Evolutionary conservation across 805 yeast species (phyloP).

Genomic region (Candida dajiaensis): DNA sequence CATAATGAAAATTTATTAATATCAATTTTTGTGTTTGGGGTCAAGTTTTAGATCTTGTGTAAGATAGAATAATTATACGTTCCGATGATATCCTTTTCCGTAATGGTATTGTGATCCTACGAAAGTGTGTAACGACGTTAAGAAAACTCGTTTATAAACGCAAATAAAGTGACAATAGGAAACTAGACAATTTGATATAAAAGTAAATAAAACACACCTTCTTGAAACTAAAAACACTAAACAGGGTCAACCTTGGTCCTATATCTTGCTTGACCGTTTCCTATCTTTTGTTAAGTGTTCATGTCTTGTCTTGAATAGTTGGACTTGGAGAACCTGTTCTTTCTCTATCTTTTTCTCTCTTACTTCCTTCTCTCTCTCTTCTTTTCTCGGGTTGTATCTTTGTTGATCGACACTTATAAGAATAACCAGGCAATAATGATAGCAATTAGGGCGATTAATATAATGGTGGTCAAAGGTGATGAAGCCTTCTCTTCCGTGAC

Average conservation of each 20-base stretch:
- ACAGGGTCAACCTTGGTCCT: neutral
- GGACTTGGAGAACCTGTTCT: neutral
- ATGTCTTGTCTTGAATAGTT: neutral
- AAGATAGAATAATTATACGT: neutral
- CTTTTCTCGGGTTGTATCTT: neutral
- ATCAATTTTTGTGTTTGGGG: neutral
- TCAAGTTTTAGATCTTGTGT: neutral
- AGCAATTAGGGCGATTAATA: slow-evolving; percentile 48
- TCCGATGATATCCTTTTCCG: neutral
- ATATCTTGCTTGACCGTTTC: neutral
- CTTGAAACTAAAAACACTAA: neutral
- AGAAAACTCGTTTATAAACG: neutral
- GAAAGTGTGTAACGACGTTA: no score
- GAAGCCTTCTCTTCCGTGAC: slow-evolving; percentile 19
- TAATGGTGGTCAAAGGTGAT: slow-evolving; percentile 48
- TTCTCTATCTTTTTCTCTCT: neutral
- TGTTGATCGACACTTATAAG: slow-evolving; percentile 19
- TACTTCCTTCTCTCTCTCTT: neutral
- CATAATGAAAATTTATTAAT: slow-evolving; percentile 1
- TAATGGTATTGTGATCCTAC: no score
- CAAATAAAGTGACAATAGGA: neutral
- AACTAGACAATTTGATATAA: neutral
- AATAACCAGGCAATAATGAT: slow-evolving; percentile 67
- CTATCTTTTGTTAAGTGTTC: neutral
- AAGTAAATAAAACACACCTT: neutral